These are phyloP conservation scores for Cytospora chrysosperma DNA, from an alignment of 2,329 filamentous ascomycete genomes.

Conservation along the genomic window DNA sequence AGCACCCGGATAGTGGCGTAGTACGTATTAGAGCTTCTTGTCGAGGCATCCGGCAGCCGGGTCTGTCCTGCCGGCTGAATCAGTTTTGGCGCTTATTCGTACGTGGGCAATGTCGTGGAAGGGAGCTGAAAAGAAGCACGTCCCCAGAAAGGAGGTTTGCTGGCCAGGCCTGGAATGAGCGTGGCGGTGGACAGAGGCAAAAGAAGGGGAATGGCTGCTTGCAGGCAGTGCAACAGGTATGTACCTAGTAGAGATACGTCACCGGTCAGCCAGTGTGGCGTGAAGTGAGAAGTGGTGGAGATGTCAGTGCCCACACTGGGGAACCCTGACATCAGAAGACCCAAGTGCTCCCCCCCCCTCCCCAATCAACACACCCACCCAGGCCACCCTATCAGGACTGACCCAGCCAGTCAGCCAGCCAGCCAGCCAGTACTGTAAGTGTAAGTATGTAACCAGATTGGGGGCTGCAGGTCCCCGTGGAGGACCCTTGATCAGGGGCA, in stretches of 20 bases:
- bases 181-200: slow-evolving; percentile 1
- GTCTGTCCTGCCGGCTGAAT: neutral
- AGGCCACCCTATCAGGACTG: no score
- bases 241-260: slow-evolving; percentile 3
- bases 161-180: slow-evolving; percentile 8
- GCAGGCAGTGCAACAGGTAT: neutral
- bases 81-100: neutral
- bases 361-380: neutral
- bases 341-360: neutral
- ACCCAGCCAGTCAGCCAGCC: no score
- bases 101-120: neutral
- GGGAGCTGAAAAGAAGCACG: no score
- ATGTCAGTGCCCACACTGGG: neutral
- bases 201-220: neutral
- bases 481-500: neutral
- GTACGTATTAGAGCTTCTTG: neutral
- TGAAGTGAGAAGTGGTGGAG: neutral
- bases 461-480: neutral
- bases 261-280: slow-evolving; percentile 9
- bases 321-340: neutral
- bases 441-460: no score
- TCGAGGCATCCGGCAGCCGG: neutral
- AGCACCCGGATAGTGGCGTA: neutral
- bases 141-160: no score
- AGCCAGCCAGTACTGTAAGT: no score